These are phyloP conservation scores for Ampelocalamus luodianensis DNA, from an alignment of 176 grass and related monocot genomes.

Conservation along the genomic window DNA sequence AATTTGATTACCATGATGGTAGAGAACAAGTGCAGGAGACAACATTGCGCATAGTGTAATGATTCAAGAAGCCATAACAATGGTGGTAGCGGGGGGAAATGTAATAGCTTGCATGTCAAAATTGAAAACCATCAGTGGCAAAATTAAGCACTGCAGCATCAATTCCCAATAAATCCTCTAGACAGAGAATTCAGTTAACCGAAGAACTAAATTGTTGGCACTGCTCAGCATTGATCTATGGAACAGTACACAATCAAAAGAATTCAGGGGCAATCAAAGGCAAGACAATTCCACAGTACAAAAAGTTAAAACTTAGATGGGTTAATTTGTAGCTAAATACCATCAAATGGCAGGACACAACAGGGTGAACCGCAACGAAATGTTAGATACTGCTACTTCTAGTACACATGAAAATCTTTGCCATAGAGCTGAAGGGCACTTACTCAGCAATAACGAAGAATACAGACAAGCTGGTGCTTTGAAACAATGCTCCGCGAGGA, in stretches of 20 bases:
- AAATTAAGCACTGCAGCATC: not conserved
- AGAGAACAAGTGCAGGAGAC: not conserved
- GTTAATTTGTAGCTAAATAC: constrained; percentile 11
- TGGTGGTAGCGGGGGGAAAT: not conserved
- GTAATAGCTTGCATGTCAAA: not conserved
- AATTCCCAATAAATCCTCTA: not conserved
- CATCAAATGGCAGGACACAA: not conserved
- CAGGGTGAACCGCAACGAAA: not conserved
- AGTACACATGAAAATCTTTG: not conserved
- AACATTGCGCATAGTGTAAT: not conserved
- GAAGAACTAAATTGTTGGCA: not conserved
- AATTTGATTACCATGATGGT: not conserved
- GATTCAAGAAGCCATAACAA: not conserved
- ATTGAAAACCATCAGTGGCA: not conserved
- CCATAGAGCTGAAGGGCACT: constrained; percentile 36
- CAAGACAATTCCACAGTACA: not conserved
- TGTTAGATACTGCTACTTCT: not conserved
- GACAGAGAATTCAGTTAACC: not conserved
- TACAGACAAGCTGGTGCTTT: constrained; percentile 60
- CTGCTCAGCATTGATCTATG: not conserved
- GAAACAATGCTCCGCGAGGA: constrained; percentile 56
- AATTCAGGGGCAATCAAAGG: not conserved
- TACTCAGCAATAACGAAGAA: constrained; percentile 78
- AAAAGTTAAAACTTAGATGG: not conserved
- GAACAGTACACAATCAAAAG: not conserved